phyloP scores from a whole-genome alignment of 352 stramenopile genomes.

The Phytophthora brassicae region DNA sequence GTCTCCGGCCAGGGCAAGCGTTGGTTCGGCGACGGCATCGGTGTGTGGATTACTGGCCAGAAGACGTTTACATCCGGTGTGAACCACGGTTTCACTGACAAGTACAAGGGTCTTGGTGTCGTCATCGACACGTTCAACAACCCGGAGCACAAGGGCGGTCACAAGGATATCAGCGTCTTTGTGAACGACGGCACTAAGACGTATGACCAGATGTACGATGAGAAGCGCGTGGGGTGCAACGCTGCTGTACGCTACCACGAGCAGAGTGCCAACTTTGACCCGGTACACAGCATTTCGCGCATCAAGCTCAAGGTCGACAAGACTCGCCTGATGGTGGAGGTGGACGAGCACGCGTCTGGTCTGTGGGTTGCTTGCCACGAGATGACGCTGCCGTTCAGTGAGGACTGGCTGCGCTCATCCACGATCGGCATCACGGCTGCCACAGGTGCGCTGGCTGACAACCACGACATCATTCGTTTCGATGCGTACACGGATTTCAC shows the following conservation, averaged over 20 bases:
- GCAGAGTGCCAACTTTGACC: constrained; percentile 74
- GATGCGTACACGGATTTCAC: constrained; percentile 64
- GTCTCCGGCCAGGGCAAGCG: constrained; percentile 79
- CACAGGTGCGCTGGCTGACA: constrained; percentile 80
- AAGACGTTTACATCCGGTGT: constrained; percentile 52
- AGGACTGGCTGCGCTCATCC: constrained; percentile 57
- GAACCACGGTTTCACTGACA: constrained; percentile 80
- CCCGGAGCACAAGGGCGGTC: constrained; percentile 75
- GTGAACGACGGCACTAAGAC: constrained; percentile 80
- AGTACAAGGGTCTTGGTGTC: constrained; percentile 75
- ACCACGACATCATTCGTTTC: constrained; percentile 85
- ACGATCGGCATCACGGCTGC: constrained; percentile 79
- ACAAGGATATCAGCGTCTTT: constrained; percentile 85
- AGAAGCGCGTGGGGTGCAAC: constrained; percentile 73
- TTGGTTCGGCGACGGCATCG: constrained; percentile 87
- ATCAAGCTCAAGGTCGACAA: constrained; percentile 78
- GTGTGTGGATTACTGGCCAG: constrained; percentile 78
- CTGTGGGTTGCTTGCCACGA: constrained; percentile 71
- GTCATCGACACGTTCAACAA: constrained; percentile 89
- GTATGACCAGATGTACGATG: constrained; percentile 65
- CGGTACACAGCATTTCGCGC: constrained; percentile 79
- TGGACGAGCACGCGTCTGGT: constrained; percentile 60
- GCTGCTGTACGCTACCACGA: constrained; percentile 79
- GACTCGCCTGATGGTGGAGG: constrained; percentile 58
- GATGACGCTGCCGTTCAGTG: constrained; percentile 56